Conservation (phyloP, 2,329 filamentous ascomycete genomes). For the Apiospora rasikravindrae region DNA sequence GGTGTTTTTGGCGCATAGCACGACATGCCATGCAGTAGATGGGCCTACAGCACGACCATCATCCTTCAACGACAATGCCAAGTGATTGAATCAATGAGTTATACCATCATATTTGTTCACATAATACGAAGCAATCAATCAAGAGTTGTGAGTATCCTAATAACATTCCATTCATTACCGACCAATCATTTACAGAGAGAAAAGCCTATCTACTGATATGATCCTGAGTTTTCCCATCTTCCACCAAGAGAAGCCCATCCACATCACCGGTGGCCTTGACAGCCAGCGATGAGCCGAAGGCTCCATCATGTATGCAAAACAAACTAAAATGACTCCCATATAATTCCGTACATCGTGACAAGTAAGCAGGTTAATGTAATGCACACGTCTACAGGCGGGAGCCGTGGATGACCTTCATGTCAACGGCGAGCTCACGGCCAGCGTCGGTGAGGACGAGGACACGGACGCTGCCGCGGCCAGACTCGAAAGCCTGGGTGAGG, state of each 20-base stretch:
- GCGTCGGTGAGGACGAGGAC: slow-evolving; percentile 95
- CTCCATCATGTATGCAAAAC: slow-evolving; percentile 30
- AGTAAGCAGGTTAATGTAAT: slow-evolving; percentile 17
- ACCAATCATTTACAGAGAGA: slow-evolving; percentile 25
- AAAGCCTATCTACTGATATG: slow-evolving; percentile 16
- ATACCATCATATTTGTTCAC: background rate
- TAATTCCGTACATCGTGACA: slow-evolving; percentile 35
- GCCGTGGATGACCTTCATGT: slow-evolving; percentile 97
- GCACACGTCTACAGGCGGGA: slow-evolving; percentile 61
- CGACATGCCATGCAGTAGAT: background rate
- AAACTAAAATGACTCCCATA: slow-evolving; percentile 34
- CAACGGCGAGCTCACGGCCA: slow-evolving; percentile 92
- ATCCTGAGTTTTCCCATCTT: slow-evolving; percentile 14
- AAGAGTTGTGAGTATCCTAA: background rate
- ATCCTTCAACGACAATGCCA: background rate
- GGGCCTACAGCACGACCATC: background rate
- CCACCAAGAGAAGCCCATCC: background rate
- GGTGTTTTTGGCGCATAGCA: background rate
- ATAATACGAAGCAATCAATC: no score
- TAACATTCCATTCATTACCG: slow-evolving; percentile 24
- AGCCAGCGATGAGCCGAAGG: slow-evolving; percentile 17
- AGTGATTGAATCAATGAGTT: background rate
- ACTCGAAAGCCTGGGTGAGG: slow-evolving; percentile 83
- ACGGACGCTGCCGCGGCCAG: slow-evolving; percentile 90
- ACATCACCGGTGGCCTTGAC: background rate